These are phyloP conservation scores for Pseudogymnoascus sp. DNA, from an alignment of 2,329 filamentous ascomycete genomes.

Conservation along the genomic window DNA sequence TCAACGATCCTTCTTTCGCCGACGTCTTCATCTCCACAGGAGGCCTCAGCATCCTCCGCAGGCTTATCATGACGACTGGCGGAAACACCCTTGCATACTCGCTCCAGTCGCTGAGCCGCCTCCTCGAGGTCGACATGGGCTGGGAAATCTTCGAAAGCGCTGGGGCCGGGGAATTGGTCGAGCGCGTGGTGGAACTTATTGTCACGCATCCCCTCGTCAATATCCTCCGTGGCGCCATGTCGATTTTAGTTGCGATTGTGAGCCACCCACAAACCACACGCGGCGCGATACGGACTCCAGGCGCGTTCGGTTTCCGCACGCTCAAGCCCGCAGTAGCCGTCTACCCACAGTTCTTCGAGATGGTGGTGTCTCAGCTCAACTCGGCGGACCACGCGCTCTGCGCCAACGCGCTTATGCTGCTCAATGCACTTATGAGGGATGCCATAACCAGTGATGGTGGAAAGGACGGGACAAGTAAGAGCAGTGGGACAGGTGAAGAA, in stretches of 20 bases:
- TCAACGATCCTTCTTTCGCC: constrained; percentile 93
- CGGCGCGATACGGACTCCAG: constrained; percentile 42
- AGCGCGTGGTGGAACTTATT: constrained; percentile 80
- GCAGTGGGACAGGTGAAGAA: constrained; percentile 50
- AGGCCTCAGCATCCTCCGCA: constrained; percentile 72
- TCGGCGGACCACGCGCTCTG: constrained; percentile 93
- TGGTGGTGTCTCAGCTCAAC: constrained; percentile 83
- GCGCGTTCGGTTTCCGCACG: constrained; percentile 78
- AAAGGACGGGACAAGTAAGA: constrained; percentile 29
- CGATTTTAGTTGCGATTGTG: constrained; percentile 88
- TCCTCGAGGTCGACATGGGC: constrained; percentile 94
- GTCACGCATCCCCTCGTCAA: constrained; percentile 95
- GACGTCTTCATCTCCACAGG: constrained; percentile 92
- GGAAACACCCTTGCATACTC: constrained; percentile 96
- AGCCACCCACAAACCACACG: constrained; percentile 64
- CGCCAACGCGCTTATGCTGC: constrained; percentile 87
- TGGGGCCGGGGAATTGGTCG: constrained; percentile 58
- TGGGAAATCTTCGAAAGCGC: constrained; percentile 78
- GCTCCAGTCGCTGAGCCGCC: constrained; percentile 75
- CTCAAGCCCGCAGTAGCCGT: constrained; percentile 86
- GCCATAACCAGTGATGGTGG: constrained; percentile 61
- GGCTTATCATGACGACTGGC: constrained; percentile 73
- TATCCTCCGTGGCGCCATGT: constrained; percentile 93
- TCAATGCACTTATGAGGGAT: constrained; percentile 92
- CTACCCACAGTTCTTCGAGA: constrained; percentile 89